Conservation (phyloP, 2,329 filamentous ascomycete genomes). For the Colletotrichum musae region DNA sequence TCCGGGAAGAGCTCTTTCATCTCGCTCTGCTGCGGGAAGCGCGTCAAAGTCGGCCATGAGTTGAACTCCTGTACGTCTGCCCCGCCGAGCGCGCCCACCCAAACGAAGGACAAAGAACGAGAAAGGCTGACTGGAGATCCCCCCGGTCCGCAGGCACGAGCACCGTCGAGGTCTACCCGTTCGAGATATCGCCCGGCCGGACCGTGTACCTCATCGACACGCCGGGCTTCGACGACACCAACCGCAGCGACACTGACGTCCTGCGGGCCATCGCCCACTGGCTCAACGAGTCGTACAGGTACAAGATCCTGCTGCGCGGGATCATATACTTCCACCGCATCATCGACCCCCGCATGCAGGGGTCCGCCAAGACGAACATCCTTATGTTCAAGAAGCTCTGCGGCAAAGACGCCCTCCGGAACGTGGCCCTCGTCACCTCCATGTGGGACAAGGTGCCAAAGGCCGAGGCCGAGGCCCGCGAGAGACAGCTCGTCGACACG, state of each 20-base stretch:
- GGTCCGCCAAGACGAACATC: slow-evolving; percentile 53
- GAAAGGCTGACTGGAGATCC: too few relatives aligned
- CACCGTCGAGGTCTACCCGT: background rate
- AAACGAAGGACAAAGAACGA: too few relatives aligned
- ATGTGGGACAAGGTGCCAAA: slow-evolving; percentile 48
- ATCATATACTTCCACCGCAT: slow-evolving; percentile 59
- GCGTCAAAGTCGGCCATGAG: slow-evolving; percentile 43
- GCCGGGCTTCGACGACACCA: slow-evolving; percentile 60
- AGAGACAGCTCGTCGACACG: slow-evolving; percentile 18
- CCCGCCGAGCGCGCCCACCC: too few relatives aligned
- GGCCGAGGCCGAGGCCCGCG: slow-evolving; percentile 26
- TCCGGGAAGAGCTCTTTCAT: slow-evolving; percentile 51
- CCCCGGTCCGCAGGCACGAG: background rate
- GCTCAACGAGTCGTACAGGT: slow-evolving; percentile 47
- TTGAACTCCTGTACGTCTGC: slow-evolving; percentile 42
- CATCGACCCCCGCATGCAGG: slow-evolving; percentile 50
- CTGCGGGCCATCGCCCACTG: slow-evolving; percentile 53
- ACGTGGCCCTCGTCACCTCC: slow-evolving; percentile 54
- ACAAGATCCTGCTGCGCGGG: slow-evolving; percentile 48
- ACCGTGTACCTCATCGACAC: slow-evolving; percentile 56
- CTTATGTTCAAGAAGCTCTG: slow-evolving; percentile 56
- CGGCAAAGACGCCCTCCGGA: slow-evolving; percentile 50
- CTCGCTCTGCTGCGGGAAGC: slow-evolving; percentile 39
- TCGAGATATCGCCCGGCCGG: background rate
- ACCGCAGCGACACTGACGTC: slow-evolving; percentile 56